Evolutionary conservation across 2,329 filamentous ascomycete species (phyloP).

Genomic region (Fusarium nurragi): DNA sequence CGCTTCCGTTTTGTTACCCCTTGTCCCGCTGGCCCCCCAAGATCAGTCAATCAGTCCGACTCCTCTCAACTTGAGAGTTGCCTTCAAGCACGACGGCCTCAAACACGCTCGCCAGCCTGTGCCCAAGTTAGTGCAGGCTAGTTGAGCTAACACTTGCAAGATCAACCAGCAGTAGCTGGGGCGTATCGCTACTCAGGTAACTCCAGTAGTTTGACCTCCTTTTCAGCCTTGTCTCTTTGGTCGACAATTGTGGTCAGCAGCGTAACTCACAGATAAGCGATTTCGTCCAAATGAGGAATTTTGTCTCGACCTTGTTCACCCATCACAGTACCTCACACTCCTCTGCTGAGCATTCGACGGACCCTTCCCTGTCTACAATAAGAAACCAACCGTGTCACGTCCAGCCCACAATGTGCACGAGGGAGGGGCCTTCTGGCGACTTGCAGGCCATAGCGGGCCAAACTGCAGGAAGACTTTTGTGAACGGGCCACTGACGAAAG

Average conservation of each 20-base stretch:
- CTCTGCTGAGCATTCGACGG: slow-evolving; percentile 15
- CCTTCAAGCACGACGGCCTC: slow-evolving; percentile 29
- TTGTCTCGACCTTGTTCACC: slow-evolving; percentile 17
- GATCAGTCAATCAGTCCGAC: slow-evolving; percentile 20
- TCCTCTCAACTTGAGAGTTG: slow-evolving; percentile 11
- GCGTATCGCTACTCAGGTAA: slow-evolving; percentile 6
- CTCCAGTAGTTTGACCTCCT: slow-evolving; percentile 25
- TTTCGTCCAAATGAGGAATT: slow-evolving; percentile 25
- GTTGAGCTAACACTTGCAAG: slow-evolving; percentile 20
- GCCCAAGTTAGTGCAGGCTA: slow-evolving; percentile 22
- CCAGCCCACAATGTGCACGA: slow-evolving; percentile 35
- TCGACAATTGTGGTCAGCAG: neutral
- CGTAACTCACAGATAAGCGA: slow-evolving; percentile 17
- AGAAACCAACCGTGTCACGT: slow-evolving; percentile 31
- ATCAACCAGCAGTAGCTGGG: slow-evolving; percentile 16
- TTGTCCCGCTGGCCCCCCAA: slow-evolving; percentile 32
- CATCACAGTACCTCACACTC: slow-evolving; percentile 20
- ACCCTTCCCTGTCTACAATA: slow-evolving; percentile 32
- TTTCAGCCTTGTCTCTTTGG: slow-evolving; percentile 33
- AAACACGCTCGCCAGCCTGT: slow-evolving; percentile 31
- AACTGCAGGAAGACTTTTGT: slow-evolving; percentile 30
- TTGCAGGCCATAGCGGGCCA: slow-evolving; percentile 36
- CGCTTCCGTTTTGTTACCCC: slow-evolving; percentile 6
- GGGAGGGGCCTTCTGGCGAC: slow-evolving; percentile 33
- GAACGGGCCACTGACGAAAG: slow-evolving; percentile 35